Evolutionary conservation across 129 eudicot species (phyloP), one percentile per base, ranked within the genome.

Genomic region (Glebionis coronaria): DNA sequence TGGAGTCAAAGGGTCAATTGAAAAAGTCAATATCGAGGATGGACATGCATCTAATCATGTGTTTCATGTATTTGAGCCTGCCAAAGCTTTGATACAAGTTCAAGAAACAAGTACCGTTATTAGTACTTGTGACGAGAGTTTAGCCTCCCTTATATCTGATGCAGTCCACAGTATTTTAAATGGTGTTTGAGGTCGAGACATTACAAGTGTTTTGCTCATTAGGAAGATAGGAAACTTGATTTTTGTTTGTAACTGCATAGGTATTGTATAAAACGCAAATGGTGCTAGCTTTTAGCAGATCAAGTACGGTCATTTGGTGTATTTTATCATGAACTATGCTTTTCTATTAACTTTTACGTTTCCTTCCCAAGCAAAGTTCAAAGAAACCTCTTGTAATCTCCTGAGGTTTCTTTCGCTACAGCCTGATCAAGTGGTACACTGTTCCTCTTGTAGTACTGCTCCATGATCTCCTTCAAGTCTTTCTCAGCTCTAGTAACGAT

Each of bases 321-420:
- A 6, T 6, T 35, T 35, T n/a, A n/a, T 6, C 8, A 35, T 6
- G 42, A 35, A 6, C 42, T 35, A 35, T 35, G 42, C 42, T 35
- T 35, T 35, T 35, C 10, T 35, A 7, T 35, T 5, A 35, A 6
- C 6, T 53, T 53, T 18, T n/a, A 49, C 5, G n/a, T 12, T 49
- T 73, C 74, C 62, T 72, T 79, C 23, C 97, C 97, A 7, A 91
- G 81, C 79, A 91, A 67, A 53, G 97, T 23, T 44, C 83, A 90
- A 70, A 87, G 90, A 76, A 91, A 87, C 21, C 81, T 80, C 84
- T 85, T 82, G 84, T 91, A 87, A 61, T 91, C 66, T 50, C 97
- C 91, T 3, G 84, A 82, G 44, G 95, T 91, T 23, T 83, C 92
- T 69, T 91, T 87, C 9, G 82, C 71, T 9, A 91, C 80, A 16